A percentile compares a stretch with the other conserved stretches of the same genome.
These are phyloP conservation scores for Aspergillus pseudonomiae DNA, from an alignment of 2,329 filamentous ascomycete genomes.

Conservation along the genomic window DNA sequence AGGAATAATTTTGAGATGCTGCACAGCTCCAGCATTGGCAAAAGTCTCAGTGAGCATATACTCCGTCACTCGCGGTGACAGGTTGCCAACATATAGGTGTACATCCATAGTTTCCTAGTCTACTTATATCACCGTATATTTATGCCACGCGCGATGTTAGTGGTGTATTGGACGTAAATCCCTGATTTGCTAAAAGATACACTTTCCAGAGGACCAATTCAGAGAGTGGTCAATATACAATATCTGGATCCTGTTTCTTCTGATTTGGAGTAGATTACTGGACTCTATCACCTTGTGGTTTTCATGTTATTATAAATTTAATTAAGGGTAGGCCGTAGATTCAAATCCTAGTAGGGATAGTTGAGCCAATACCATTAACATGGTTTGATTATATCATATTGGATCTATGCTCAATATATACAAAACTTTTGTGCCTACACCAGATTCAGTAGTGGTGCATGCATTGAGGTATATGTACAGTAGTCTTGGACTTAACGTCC, in stretches of 20 bases:
- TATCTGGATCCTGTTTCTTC: too few species aligned
- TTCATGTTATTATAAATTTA: too few species aligned
- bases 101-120: background rate
- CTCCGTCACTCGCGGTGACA: too few species aligned
- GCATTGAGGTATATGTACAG: constrained; percentile 7
- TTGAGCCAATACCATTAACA: background rate
- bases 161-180: too few species aligned
- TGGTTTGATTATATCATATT: background rate
- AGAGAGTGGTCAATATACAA: background rate
- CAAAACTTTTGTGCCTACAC: background rate
- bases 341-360: background rate
- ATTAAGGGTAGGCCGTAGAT: too few species aligned
- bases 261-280: too few species aligned
- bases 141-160: too few species aligned
- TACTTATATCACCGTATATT: background rate
- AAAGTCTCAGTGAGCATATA: too few species aligned
- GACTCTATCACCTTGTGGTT: too few species aligned
- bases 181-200: background rate
- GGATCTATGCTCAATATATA: background rate
- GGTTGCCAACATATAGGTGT: too few species aligned
- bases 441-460: constrained; percentile 1
- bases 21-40: too few species aligned
- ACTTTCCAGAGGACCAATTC: background rate
- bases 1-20: too few species aligned
- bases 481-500: constrained; percentile 35